Conservation (phyloP, 2,329 filamentous ascomycete genomes). For the Aspergillus sp. region DNA sequence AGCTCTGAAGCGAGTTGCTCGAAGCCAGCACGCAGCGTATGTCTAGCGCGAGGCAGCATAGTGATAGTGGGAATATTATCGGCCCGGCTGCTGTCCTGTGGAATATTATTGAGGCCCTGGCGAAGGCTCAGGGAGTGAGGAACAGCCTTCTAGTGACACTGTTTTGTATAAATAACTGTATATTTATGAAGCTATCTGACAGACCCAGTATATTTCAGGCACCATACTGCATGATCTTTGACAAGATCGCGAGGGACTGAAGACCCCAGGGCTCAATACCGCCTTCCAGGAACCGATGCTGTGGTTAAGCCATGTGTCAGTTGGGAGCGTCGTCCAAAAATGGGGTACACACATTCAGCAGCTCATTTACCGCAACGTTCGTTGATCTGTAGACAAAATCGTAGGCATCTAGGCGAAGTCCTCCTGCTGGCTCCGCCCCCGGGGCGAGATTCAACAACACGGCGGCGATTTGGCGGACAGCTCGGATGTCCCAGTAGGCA, state of each 20-base stretch:
- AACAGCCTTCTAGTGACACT: too few relatives aligned
- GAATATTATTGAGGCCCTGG: not conserved
- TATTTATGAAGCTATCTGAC: not conserved
- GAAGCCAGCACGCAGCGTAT: too few relatives aligned
- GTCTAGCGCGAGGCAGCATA: too few relatives aligned
- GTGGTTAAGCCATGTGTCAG: not conserved
- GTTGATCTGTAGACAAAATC: not conserved
- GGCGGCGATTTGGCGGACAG: not conserved
- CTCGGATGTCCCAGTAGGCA: not conserved
- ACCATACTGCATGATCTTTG: not conserved
- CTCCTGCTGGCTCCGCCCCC: not conserved
- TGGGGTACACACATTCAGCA: not conserved
- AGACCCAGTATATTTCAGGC: not conserved
- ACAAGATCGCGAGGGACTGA: not conserved
- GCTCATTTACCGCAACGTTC: not conserved
- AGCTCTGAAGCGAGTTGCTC: too few relatives aligned
- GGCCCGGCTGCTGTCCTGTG: not conserved
- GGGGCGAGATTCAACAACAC: not conserved
- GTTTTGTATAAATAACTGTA: not conserved
- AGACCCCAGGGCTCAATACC: not conserved
- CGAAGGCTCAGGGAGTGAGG: not conserved
- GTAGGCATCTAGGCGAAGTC: not conserved
- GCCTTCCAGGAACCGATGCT: slow-evolving; percentile 1
- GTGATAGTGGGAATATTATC: too few relatives aligned
- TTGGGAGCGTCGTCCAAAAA: not conserved